These are phyloP conservation scores for Achaetomiella virescens DNA, from an alignment of 495 filamentous ascomycete genomes.

Conservation along the genomic window DNA sequence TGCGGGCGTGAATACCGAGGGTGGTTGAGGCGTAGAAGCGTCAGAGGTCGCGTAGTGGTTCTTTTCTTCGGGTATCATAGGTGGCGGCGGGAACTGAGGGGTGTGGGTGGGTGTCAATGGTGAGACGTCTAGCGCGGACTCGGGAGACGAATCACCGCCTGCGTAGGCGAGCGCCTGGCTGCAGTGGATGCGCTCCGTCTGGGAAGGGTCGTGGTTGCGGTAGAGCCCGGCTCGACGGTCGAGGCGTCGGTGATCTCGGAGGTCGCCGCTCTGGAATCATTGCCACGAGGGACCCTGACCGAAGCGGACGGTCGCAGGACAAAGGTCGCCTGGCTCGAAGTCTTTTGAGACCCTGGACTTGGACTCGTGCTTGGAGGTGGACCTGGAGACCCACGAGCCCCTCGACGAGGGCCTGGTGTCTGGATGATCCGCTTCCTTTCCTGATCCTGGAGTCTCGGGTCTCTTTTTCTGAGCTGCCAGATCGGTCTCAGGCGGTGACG, in stretches of 20 bases:
- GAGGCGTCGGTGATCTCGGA: constrained; percentile 22
- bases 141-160: constrained; percentile 39
- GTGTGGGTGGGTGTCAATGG: constrained; percentile 52
- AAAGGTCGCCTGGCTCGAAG: constrained; percentile 42
- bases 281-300: constrained; percentile 14
- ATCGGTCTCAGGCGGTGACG: constrained; percentile 52
- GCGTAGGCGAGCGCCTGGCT: constrained; percentile 25
- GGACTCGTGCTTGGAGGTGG: constrained; percentile 39
- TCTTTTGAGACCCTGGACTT: constrained; percentile 43
- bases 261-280: neutral
- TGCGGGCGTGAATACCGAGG: constrained; percentile 22
- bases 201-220: constrained; percentile 60
- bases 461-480: constrained; percentile 42
- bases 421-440: constrained; percentile 27
- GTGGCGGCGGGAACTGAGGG: constrained; percentile 42
- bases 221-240: constrained; percentile 25
- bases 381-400: constrained; percentile 36
- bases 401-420: constrained; percentile 34
- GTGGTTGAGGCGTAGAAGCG: constrained; percentile 37
- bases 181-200: constrained; percentile 45
- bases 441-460: constrained; percentile 29
- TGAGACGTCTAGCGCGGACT: constrained; percentile 48
- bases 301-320: constrained; percentile 20
- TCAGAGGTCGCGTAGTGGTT: constrained; percentile 22
- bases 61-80: constrained; percentile 31